phyloP scores from a whole-genome alignment of 148 eudicot genomes.

The Persicaria maculosa region DNA sequence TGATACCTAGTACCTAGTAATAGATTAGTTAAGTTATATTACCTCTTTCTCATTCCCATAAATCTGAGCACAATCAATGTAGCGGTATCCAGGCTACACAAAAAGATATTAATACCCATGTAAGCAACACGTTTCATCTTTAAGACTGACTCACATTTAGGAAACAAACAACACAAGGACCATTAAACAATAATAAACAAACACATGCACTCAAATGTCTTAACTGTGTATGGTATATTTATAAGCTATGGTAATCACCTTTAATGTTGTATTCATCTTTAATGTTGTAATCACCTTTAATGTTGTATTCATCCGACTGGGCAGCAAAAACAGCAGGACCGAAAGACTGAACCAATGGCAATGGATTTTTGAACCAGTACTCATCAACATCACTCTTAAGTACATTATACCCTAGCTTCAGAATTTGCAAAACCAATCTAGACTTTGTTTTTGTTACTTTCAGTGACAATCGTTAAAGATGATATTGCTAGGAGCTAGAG shows the following conservation, averaged over 20 bases:
- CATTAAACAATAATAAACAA: no score
- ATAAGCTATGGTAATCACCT: no score
- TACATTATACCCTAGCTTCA: conserved; percentile 77
- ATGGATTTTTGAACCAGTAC: conserved; percentile 90
- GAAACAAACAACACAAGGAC: no score
- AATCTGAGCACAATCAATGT: conserved; percentile 18
- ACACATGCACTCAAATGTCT: no score
- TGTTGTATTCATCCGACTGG: conserved; percentile 86
- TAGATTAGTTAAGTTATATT: background rate
- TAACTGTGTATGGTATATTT: no score
- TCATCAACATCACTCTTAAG: conserved; percentile 89
- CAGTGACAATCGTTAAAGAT: conserved; percentile 88
- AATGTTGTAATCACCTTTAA: conserved; percentile 40
- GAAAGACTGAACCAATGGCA: conserved; percentile 57
- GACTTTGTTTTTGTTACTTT: conserved; percentile 88
- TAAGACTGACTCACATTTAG: no score
- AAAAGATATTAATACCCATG: background rate
- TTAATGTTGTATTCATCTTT: no score
- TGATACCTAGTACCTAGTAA: no score
- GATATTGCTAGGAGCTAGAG: conserved; percentile 64
- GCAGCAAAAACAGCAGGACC: conserved; percentile 75
- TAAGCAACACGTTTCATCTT: background rate
- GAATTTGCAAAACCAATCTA: conserved; percentile 68
- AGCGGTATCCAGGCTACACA: conserved; percentile 16
- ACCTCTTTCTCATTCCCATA: conserved; percentile 24